Base-by-base conservation (phyloP, 164 flowering plant genomes). In the Umbellularia californica region DNA sequence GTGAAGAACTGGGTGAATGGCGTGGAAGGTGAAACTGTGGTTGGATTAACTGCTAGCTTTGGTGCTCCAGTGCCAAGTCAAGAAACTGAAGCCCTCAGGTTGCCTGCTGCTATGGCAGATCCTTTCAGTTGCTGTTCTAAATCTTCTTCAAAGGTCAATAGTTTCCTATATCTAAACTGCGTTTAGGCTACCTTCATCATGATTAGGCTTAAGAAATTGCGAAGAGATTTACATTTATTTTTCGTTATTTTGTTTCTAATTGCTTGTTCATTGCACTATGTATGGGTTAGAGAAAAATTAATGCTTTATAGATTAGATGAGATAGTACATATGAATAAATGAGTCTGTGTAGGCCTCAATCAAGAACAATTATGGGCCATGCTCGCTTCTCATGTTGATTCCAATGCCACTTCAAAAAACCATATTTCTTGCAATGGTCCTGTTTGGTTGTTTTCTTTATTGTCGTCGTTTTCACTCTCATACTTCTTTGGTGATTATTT, bases 1-100 rank as follows among this genome's bases (percentile, higher is more conserved):
- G 88, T 93, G 69, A 82, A 83, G 79, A 89, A 52, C 41, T 93
- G 97, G 97, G 85, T 83, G 65, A 70, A 89, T 80, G 92, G 89
- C 35, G 66, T 3, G 20, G 82, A 88, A 81, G 83, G 77, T 41
- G 82, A 86, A 69, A 72, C 71, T 70, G n/a, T 89, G 5, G 79
- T 65, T 51, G 98, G 94, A 20, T 58, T 87, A 72, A 83, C 77
- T 82, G 98, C 96, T 68, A 77, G 80, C 62, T 93, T 93, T 86
- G 98, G 97, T 72, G 69, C 88, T 75, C 9, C 63, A 25, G 77
- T 90, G 81, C 93, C 94, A 75, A 20, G 81, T 72, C 64, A 80
- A 11, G 82, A 78, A 50, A 63, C 82, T 58, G 27, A 87, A 51
- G 74, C 70, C 79, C 74, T 24, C 15, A 85, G 75, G 79, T 60